Percentiles rank a stretch among this genome's conserved stretches.
Conservation (phyloP, 768 basidiomycete species). For the Trametes cingulata region DNA sequence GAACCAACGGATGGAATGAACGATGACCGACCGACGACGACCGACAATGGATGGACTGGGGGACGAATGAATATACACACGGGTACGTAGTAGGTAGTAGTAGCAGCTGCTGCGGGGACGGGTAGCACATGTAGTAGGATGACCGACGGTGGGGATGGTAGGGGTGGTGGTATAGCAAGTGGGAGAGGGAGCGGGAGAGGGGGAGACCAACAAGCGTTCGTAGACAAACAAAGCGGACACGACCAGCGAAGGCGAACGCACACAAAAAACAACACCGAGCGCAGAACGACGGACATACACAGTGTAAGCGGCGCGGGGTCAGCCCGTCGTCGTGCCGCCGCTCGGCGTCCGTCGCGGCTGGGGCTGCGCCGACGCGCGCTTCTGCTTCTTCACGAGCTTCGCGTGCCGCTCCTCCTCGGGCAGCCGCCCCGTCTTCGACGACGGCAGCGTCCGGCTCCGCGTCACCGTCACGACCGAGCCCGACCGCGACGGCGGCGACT, state of each 20-base stretch:
- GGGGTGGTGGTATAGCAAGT: not conserved
- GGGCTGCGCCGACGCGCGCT: slow-evolving; percentile 43
- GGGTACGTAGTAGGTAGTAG: not conserved
- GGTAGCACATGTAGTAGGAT: not conserved
- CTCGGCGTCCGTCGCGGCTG: slow-evolving; percentile 26
- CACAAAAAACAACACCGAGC: not conserved
- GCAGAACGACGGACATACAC: not conserved
- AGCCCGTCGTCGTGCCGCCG: slow-evolving; percentile 13
- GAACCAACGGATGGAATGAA: too few species aligned
- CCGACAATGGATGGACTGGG: not conserved
- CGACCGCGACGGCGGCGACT: slow-evolving; percentile 39
- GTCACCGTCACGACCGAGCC: slow-evolving; percentile 42
- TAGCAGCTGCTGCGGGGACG: not conserved
- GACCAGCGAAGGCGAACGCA: not conserved
- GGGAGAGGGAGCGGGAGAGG: not conserved
- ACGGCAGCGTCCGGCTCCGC: slow-evolving; percentile 69
- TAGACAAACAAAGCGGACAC: not conserved
- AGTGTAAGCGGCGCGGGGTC: not conserved
- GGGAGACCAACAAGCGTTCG: not conserved
- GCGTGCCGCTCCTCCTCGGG: slow-evolving; percentile 41
- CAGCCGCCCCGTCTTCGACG: slow-evolving; percentile 31
- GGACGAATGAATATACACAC: not conserved
- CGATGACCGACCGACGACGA: not conserved
- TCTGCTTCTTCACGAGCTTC: slow-evolving; percentile 53
- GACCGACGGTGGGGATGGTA: too few species aligned